A percentile compares a stretch with the other conserved stretches of the same genome.
Conservation (phyloP, 2,329 filamentous ascomycete genomes). For the Alternaria ventricosa region DNA sequence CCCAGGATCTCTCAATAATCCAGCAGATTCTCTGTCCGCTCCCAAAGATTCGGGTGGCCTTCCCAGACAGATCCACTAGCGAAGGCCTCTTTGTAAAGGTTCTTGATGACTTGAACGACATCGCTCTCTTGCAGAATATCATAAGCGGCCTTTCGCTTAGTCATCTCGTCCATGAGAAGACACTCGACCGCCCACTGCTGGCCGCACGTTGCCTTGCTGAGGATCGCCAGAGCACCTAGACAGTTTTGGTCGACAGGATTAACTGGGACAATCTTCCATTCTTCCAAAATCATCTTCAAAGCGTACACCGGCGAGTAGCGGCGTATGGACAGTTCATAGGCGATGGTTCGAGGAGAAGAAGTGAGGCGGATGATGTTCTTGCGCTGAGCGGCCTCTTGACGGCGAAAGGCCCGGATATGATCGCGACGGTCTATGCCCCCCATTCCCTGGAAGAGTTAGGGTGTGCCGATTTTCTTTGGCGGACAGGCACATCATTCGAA, state of each 20-base stretch:
- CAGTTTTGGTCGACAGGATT: neutral
- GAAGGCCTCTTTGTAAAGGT: neutral
- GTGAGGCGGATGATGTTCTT: neutral
- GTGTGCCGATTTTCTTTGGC: no score
- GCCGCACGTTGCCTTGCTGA: neutral
- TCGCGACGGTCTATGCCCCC: neutral
- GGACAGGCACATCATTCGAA: no score
- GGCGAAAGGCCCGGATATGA: neutral
- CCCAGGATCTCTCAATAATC: neutral
- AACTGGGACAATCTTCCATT: neutral
- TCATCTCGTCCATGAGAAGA: neutral
- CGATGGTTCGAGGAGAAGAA: neutral
- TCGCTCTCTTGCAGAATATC: neutral
- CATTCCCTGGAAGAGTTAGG: neutral
- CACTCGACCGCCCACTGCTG: neutral
- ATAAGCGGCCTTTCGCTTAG: neutral
- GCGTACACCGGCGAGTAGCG: neutral
- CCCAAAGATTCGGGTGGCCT: neutral
- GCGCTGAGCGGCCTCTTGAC: neutral
- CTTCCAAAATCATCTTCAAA: neutral
- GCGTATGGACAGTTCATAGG: neutral
- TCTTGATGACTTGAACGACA: neutral
- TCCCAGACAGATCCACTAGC: neutral
- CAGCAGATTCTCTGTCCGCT: neutral
- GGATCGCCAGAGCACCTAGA: neutral